Percentiles rank a stretch among this genome's conserved stretches.
These are phyloP conservation scores for Fusarium scirpi DNA, from an alignment of 2,329 filamentous ascomycete genomes.

Conservation along the genomic window DNA sequence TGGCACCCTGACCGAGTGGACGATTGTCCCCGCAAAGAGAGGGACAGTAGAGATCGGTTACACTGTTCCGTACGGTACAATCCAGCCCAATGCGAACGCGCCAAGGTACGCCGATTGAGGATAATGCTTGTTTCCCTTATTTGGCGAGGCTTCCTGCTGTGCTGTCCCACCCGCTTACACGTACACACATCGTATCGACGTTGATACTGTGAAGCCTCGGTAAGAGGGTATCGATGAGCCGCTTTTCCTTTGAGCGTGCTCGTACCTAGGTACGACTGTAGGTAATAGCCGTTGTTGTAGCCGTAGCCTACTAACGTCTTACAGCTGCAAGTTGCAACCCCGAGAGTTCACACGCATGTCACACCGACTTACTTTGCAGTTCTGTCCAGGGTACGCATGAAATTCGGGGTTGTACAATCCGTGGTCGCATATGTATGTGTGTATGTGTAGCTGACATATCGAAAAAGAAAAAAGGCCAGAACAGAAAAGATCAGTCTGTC, in stretches of 20 bases:
- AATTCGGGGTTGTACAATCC: slow-evolving; percentile 42
- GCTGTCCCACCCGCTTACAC: slow-evolving; percentile 15
- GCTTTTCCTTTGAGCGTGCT: background rate
- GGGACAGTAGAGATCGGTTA: background rate
- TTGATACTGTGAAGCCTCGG: slow-evolving; percentile 24
- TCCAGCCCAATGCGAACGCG: background rate
- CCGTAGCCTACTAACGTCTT: background rate
- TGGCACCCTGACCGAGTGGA: background rate
- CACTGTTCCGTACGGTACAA: slow-evolving; percentile 4
- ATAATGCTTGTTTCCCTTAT: slow-evolving; percentile 2
- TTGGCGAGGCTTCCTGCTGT: slow-evolving; percentile 2
- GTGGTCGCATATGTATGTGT: slow-evolving; percentile 18
- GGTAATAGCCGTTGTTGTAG: background rate
- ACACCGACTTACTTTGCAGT: slow-evolving; percentile 45
- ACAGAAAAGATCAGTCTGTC: background rate
- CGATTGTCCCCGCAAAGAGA: background rate
- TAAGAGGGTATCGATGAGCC: slow-evolving; percentile 4
- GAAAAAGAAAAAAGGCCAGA: background rate
- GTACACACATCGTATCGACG: slow-evolving; percentile 28
- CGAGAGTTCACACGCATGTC: slow-evolving; percentile 42
- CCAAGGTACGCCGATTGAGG: background rate
- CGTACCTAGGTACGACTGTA: background rate
- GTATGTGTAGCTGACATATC: slow-evolving; percentile 5
- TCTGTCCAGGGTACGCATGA: slow-evolving; percentile 42
- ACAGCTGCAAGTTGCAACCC: slow-evolving; percentile 37